Evolutionary conservation across 495 filamentous ascomycete species (phyloP), one percentile per base, ranked within the genome.

Genomic region (Penicillium coprophilum): DNA sequence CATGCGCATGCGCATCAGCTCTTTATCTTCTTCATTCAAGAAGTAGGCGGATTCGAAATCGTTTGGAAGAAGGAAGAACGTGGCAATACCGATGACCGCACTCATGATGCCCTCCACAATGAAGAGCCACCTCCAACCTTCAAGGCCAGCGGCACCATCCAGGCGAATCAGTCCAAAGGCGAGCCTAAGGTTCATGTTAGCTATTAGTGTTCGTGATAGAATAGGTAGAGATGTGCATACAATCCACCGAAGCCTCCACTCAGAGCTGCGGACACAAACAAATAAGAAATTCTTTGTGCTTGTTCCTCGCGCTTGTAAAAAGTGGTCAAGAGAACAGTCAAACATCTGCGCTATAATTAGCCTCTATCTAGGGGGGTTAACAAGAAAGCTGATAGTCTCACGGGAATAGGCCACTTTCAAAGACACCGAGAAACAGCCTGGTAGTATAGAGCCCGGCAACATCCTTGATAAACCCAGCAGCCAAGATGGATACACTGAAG

Each of bases 111-210:
- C 75, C 57, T 78, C 73, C 8, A 78, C 57, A 27, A 79, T 56
- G 47, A 76, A 79, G 32, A 78, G 63, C 73, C 73, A 75, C 31
- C 72, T 56, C 72, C 72, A 77, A 9, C 71, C 73, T 30, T 61
- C 51, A 9, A 74, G 58, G 0, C 67, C 69, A 13, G 60, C 55
- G n/a, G 61, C 40, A 8, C 69, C 67, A 41, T 72, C 64, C 56
- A 76, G 64, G 21, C 66, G 66, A 11, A 64, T 53, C 41, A 75
- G 64, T 19, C 62, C 70, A 36, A 71, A 72, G 3, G 72, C 72
- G 11, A 75, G 53, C 9, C 58, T 60, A 20, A 8, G 28, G 6
- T 43, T 15, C 12, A 20, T n/a, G n/a, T 60, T 30, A 56, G 32
- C 13, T 15, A 4, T 23, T 6, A 7, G 6, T 21, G 34, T 5